Evolutionary conservation across 1,139 yeast species (phyloP).

Genomic region (Diutina ranongensis): DNA sequence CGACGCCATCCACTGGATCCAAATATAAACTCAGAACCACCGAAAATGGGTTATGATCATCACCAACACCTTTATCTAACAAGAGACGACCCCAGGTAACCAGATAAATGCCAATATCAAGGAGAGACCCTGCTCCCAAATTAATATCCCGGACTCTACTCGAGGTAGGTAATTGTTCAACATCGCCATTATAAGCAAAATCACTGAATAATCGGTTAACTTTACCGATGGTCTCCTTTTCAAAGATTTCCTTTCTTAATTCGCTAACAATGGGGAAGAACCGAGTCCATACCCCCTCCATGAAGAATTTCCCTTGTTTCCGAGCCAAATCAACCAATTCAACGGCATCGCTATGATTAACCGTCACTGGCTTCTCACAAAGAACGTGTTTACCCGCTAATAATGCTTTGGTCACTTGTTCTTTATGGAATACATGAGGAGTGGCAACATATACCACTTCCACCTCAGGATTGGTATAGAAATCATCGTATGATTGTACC

Average conservation of each 20-base stretch:
- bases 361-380: constrained; percentile 52
- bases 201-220: constrained; percentile 22
- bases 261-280: constrained; percentile 40
- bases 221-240: constrained; percentile 36
- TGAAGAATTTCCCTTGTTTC: constrained; percentile 33
- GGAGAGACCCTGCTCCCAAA: constrained; percentile 50
- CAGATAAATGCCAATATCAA: constrained; percentile 51
- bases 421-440: constrained; percentile 46
- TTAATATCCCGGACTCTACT: constrained; percentile 29
- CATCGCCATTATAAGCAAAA: constrained; percentile 9
- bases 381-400: constrained; percentile 42
- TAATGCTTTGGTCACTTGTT: constrained; percentile 37
- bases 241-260: constrained; percentile 28
- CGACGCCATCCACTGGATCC: constrained; percentile 12
- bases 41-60: constrained; percentile 18
- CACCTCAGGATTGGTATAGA: constrained; percentile 32
- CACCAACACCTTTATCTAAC: constrained; percentile 20
- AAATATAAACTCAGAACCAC: constrained; percentile 22
- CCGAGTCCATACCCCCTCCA: constrained; percentile 63
- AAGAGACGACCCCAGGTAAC: constrained; percentile 36
- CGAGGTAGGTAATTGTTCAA: constrained; percentile 12
- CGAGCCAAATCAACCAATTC: constrained; percentile 35
- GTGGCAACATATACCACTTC: constrained; percentile 49
- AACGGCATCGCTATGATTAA: constrained; percentile 36
- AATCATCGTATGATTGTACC: constrained; percentile 19